Evolutionary conservation across 306 rosid species (phyloP).

Genomic region (Psophocarpus tetragonolobus): DNA sequence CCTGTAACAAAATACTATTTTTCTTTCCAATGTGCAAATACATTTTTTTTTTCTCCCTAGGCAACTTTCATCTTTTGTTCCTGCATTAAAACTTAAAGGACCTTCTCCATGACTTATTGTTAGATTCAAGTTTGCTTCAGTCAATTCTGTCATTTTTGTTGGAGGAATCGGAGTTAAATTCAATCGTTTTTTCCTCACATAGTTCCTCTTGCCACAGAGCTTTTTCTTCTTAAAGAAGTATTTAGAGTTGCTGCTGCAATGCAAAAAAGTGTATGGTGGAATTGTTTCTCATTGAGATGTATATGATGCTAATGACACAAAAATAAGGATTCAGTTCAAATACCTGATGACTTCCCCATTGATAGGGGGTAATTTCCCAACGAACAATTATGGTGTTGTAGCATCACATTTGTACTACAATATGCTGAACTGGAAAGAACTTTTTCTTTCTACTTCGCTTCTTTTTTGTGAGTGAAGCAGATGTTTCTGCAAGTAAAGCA

Average conservation of each 20-base stretch:
- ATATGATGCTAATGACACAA: conserved; percentile 5
- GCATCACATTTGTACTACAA: conserved; percentile 40
- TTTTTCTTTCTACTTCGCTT: conserved; percentile 54
- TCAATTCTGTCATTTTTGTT: too few species aligned
- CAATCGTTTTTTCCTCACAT: too few species aligned
- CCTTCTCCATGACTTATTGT: too few species aligned
- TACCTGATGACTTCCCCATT: conserved; percentile 55
- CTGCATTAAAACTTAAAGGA: too few species aligned
- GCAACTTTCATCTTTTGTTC: too few species aligned
- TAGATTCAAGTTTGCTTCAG: too few species aligned
- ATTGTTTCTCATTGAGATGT: conserved; percentile 13
- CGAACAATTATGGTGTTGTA: conserved; percentile 28
- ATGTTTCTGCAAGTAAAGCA: conserved; percentile 41
- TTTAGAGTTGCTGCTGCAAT: conserved; percentile 55
- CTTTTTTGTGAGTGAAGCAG: conserved; percentile 51
- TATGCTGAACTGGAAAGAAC: conserved; percentile 32
- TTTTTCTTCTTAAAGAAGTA: too few species aligned
- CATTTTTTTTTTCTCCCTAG: too few species aligned
- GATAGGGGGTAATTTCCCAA: conserved; percentile 39
- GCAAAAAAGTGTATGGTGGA: conserved; percentile 1
- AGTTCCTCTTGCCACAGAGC: too few species aligned
- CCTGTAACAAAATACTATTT: too few species aligned
- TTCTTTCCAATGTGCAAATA: too few species aligned
- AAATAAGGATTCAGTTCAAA: conserved; percentile 17
- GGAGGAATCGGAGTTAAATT: too few species aligned